Evolutionary conservation across 192 early-diverging fungal species (phyloP), one percentile per base, ranked within the genome.

Genomic region (Entomortierella lignicola): DNA sequence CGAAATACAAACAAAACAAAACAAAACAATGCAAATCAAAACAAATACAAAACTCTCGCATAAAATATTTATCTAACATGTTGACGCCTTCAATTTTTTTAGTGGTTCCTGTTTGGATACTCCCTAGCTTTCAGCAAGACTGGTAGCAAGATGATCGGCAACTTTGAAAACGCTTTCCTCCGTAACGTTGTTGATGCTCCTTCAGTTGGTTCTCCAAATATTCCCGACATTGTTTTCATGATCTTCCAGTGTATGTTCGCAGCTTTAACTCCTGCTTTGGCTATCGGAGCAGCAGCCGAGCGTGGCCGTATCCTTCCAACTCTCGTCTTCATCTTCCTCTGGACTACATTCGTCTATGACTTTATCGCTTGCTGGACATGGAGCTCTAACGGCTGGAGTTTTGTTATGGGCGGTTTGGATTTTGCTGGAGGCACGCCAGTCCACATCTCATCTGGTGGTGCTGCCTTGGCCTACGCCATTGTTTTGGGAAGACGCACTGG

Each of bases 391-490:
- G 97, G 97, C 4, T 99, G 95, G 96, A 83, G 93, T 63, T 84
- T 80, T 55, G 90, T 90, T 42, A 84, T 95, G 84, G 95, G 95
- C 42, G 89, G 86, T 55, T 85, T 97, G 41, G 96, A 99, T 84
- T 99, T 94, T 63, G 96, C 98, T 23, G 98, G 98, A 54, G 96
- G 98, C 31, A 94, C 95, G 23, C 95, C 96, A 20, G 96, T 99
- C 34, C 95, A 99, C 82, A 93, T 97, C 29, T 85, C 91, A 3
- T 95, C 94, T 48, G 98, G 98, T 30, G 93, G 92, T 74, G 91
- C 93, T 55, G 94, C 92, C 43, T 85, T 98, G 47, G 98, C 97
- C 26, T 96, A 94, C 81, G 86, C 92, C 39, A 55, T 96, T 42
- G 87, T 96, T n/a, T 64, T 97, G 34, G 97, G 97, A 56, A 91